Evolutionary conservation across 2,329 filamentous ascomycete species (phyloP).

Genomic region (Trichoderma sp.): DNA sequence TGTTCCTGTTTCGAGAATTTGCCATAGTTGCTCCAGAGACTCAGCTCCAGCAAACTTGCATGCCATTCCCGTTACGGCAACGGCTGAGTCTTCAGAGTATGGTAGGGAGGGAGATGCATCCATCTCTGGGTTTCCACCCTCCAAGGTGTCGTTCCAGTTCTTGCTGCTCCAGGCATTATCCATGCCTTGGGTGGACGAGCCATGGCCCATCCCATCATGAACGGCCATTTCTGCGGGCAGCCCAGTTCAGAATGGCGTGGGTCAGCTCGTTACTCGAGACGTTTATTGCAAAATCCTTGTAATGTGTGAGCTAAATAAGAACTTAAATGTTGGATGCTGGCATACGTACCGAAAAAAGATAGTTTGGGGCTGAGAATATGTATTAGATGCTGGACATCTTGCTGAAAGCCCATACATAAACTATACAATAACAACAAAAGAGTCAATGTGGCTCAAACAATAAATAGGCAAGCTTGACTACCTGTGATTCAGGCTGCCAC

Average conservation of each 20-base stretch:
- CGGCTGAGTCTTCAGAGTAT: neutral
- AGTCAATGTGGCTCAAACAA: neutral
- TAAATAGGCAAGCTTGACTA: neutral
- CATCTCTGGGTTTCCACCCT: neutral
- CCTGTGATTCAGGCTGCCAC: neutral
- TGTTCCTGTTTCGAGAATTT: constrained; percentile 25
- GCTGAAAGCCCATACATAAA: neutral
- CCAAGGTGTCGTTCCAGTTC: neutral
- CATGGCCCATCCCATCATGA: neutral
- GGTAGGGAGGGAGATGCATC: neutral
- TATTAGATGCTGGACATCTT: neutral
- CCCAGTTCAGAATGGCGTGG: neutral
- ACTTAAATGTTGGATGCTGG: neutral
- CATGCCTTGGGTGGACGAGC: neutral
- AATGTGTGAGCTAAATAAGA: neutral
- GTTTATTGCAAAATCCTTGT: neutral
- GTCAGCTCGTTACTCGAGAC: neutral
- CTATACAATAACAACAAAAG: neutral
- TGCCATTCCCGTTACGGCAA: constrained; percentile 43
- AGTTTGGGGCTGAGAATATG: neutral
- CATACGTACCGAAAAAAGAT: neutral
- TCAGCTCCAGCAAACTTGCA: constrained; percentile 41
- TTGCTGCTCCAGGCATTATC: neutral
- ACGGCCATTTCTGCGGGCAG: neutral
- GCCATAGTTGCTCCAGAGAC: constrained; percentile 38